Evolutionary conservation across 2,329 filamentous ascomycete genomes (phyloP).

Genomic region (Ophiosphaerella korrae): DNA sequence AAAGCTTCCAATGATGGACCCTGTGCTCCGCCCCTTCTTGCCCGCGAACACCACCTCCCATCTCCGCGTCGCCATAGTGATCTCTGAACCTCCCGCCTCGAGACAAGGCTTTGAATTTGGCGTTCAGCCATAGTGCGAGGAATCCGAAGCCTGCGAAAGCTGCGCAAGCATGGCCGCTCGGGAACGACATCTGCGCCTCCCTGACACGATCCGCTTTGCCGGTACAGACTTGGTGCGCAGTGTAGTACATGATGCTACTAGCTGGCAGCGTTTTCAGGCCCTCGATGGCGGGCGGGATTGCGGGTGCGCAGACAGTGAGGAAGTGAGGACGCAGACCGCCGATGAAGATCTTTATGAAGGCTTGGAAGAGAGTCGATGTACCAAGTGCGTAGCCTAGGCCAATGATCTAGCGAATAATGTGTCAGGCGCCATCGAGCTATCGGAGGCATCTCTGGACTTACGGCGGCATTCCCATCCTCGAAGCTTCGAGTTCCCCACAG

Average conservation of each 20-base stretch:
- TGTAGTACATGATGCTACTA: conserved; percentile 16
- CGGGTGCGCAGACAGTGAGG: conserved; percentile 29
- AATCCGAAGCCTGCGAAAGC: conserved; percentile 41
- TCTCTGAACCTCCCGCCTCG: background rate
- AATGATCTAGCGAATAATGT: conserved; percentile 24
- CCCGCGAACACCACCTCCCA: no score
- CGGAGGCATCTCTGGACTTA: conserved; percentile 9
- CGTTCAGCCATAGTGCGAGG: conserved; percentile 35
- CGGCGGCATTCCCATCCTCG: conserved; percentile 64
- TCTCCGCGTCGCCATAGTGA: background rate
- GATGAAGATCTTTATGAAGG: conserved; percentile 39
- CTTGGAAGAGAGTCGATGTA: conserved; percentile 33
- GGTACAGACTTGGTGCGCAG: conserved; percentile 18
- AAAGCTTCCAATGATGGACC: conserved; percentile 71
- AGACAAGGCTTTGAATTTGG: conserved; percentile 30
- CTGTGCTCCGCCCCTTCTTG: conserved; percentile 33
- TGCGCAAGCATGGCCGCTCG: conserved; percentile 34
- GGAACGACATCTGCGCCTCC: conserved; percentile 40
- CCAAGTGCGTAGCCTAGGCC: conserved; percentile 38
- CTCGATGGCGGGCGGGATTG: background rate
- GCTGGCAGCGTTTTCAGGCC: background rate
- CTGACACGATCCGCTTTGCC: conserved; percentile 15
- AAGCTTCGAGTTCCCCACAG: conserved; percentile 57
- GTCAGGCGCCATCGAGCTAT: background rate
- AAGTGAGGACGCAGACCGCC: conserved; percentile 45